phyloP scores from a whole-genome alignment of 2,329 filamentous ascomycete genomes.

The Aspergillus tubingensis region DNA sequence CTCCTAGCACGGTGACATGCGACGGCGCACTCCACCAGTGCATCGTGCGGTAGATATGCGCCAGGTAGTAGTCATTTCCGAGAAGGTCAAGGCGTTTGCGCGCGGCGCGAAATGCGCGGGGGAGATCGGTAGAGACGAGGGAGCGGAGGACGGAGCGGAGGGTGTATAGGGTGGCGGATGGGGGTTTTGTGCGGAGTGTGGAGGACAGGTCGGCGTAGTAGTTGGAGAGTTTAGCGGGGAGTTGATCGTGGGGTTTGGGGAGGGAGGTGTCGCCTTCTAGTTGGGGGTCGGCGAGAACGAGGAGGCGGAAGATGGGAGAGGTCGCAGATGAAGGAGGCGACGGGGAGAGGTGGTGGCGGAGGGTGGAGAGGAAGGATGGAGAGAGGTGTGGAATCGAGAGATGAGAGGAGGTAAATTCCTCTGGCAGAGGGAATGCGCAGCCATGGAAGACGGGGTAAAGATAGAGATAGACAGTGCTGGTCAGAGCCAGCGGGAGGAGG shows the following conservation, averaged over 20 bases:
- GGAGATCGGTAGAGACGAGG: slow-evolving; percentile 67
- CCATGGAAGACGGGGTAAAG: slow-evolving; percentile 78
- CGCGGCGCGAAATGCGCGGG: slow-evolving; percentile 63
- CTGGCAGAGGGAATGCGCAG: slow-evolving; percentile 72
- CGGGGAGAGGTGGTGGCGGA: slow-evolving; percentile 39
- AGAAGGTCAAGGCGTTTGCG: slow-evolving; percentile 84
- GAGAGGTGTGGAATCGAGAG: not conserved
- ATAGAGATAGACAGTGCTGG: slow-evolving; percentile 77
- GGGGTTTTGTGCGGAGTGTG: not conserved
- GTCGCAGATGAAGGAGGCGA: slow-evolving; percentile 16
- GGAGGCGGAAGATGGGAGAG: slow-evolving; percentile 76
- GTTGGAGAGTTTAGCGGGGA: slow-evolving; percentile 43
- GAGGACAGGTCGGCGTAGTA: slow-evolving; percentile 32
- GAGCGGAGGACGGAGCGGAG: slow-evolving; percentile 25
- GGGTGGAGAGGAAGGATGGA: slow-evolving; percentile 34
- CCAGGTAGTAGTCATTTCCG: slow-evolving; percentile 93
- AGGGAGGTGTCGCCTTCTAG: slow-evolving; percentile 90
- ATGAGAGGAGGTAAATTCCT: slow-evolving; percentile 8
- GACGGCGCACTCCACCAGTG: slow-evolving; percentile 83
- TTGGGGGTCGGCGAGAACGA: slow-evolving; percentile 88
- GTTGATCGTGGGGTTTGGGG: slow-evolving; percentile 53
- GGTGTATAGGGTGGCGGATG: slow-evolving; percentile 15
- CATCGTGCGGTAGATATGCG: slow-evolving; percentile 83
- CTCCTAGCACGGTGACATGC: slow-evolving; percentile 85
- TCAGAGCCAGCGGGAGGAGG: slow-evolving; percentile 66